Conservation (phyloP, 2,329 filamentous ascomycete species). For the Huntiella savannae region DNA sequence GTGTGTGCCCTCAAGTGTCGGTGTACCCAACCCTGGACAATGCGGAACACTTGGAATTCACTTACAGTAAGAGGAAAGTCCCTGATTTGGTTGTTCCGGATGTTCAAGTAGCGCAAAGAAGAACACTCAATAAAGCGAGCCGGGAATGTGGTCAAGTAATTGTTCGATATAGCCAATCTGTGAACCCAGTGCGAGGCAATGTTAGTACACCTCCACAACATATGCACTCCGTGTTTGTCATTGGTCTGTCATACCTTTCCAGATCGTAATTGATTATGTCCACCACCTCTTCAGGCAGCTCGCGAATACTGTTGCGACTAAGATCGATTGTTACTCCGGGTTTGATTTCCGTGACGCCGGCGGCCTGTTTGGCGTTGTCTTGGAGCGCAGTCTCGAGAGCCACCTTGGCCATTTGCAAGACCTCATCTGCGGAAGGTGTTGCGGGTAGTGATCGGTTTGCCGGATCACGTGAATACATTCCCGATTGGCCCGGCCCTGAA, state of each 20-base stretch:
- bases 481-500: constrained; percentile 14
- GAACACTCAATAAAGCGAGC: constrained; percentile 55
- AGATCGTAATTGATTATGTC: constrained; percentile 56
- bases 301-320: constrained; percentile 54
- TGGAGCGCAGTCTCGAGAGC: constrained; percentile 48
- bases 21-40: neutral
- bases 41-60: constrained; percentile 5
- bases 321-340: constrained; percentile 62
- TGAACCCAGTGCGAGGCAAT: neutral
- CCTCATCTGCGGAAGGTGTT: constrained; percentile 26
- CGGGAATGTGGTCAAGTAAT: constrained; percentile 52
- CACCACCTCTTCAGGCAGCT: constrained; percentile 53
- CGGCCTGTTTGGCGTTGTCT: constrained; percentile 43
- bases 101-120: constrained; percentile 61
- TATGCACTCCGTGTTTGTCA: neutral
- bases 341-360: constrained; percentile 35
- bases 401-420: constrained; percentile 45
- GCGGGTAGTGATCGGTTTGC: constrained; percentile 25
- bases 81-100: constrained; percentile 54
- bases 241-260: constrained; percentile 35
- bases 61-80: constrained; percentile 39
- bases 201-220: constrained; percentile 6
- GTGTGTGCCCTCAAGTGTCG: neutral
- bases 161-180: constrained; percentile 67
- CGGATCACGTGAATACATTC: neutral